These are phyloP conservation scores for Pleurotus djamor DNA, from an alignment of 768 basidiomycete genomes.

Conservation along the genomic window DNA sequence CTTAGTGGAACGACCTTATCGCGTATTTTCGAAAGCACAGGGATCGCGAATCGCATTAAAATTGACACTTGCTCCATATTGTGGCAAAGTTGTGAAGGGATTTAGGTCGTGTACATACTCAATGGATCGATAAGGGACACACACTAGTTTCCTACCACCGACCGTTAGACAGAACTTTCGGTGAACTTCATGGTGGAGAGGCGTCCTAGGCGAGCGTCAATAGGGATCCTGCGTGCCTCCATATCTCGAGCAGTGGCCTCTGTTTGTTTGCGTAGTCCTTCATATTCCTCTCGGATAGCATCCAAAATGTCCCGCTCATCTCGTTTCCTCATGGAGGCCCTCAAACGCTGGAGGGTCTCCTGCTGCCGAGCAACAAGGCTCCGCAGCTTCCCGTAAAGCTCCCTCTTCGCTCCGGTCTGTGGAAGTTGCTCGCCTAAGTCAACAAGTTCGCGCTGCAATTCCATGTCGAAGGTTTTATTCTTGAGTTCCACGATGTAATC, in stretches of 20 bases:
- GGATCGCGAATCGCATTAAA: too few relatives aligned
- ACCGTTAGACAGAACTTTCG: too few relatives aligned
- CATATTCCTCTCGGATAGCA: slow-evolving; percentile 8
- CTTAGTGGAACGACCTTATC: too few relatives aligned
- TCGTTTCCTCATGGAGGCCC: not conserved
- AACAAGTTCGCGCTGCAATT: slow-evolving; percentile 12
- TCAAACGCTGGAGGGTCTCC: slow-evolving; percentile 7
- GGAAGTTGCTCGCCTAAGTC: slow-evolving; percentile 11
- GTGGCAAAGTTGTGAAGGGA: too few relatives aligned
- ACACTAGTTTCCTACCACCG: too few relatives aligned
- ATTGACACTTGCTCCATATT: too few relatives aligned
- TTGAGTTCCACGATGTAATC: not conserved
- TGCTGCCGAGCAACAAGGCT: slow-evolving; percentile 9
- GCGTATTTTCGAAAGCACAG: too few relatives aligned
- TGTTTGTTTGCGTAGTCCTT: slow-evolving; percentile 6
- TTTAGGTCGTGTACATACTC: too few relatives aligned
- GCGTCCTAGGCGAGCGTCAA: too few relatives aligned
- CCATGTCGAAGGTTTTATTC: slow-evolving; percentile 7
- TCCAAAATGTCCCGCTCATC: not conserved
- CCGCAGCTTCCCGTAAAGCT: slow-evolving; percentile 9
- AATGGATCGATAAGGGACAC: too few relatives aligned
- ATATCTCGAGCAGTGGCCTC: slow-evolving; percentile 6
- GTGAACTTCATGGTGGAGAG: too few relatives aligned
- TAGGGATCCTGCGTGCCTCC: too few relatives aligned
- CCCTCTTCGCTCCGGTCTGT: slow-evolving; percentile 12